A percentile compares a stretch with the other conserved stretches of the same genome.
These are phyloP conservation scores for Arthrobotrys megalospora DNA, from an alignment of 2,329 filamentous ascomycete species.

Conservation along the genomic window DNA sequence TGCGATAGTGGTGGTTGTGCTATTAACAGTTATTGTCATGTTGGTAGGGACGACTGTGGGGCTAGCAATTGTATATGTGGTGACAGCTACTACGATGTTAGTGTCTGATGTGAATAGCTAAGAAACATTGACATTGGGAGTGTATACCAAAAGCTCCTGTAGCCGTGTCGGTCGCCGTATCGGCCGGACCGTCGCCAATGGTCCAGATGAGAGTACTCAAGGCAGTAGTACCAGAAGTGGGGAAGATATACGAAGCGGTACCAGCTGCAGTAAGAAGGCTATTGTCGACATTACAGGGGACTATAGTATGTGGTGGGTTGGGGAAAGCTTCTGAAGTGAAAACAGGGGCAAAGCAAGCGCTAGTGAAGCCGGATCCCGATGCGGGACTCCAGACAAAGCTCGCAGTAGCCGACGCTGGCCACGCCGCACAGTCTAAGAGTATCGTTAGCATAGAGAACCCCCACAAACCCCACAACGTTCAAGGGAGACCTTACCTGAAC, in stretches of 20 bases:
- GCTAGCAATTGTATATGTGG: background rate
- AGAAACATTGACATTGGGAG: background rate
- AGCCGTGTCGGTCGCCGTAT: background rate
- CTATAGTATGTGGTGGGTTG: conserved; percentile 5
- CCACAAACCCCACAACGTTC: background rate
- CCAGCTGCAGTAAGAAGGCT: conserved; percentile 8
- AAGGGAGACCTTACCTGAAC: conserved; percentile 18
- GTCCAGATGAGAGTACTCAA: conserved; percentile 32
- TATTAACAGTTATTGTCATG: conserved; percentile 21
- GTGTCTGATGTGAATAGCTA: background rate
- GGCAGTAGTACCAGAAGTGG: conserved; percentile 6
- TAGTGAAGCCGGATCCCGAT: background rate
- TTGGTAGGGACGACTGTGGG: conserved; percentile 10
- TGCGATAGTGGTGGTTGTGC: conserved; percentile 1
- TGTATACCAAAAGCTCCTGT: background rate
- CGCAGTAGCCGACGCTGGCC: conserved; percentile 30
- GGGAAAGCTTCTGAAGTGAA: conserved; percentile 28
- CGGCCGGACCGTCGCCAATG: conserved; percentile 12
- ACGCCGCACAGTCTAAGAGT: conserved; percentile 36
- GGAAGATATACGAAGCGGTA: conserved; percentile 35
- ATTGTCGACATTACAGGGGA: conserved; percentile 36
- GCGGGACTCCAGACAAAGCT: conserved; percentile 31
- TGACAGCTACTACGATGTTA: conserved; percentile 16
- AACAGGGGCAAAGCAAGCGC: conserved; percentile 23
- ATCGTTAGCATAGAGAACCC: background rate